Conservation (phyloP, 192 early-diverging fungal genomes). For the Podochytrium sp. region DNA sequence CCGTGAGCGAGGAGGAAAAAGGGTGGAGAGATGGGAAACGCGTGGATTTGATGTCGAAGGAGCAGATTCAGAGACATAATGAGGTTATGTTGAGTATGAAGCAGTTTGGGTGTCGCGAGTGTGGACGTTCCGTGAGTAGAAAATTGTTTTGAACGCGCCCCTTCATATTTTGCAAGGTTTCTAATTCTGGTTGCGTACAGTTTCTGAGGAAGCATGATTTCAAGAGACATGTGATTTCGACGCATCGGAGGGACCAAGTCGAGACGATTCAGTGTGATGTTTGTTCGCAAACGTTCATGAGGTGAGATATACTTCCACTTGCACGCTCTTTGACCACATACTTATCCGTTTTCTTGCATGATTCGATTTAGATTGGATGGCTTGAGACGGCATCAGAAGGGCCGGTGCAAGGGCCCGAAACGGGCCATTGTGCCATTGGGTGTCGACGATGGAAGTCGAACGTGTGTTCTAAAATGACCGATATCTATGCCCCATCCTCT, state of each 20-base stretch:
- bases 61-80: background rate
- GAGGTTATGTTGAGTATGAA: background rate
- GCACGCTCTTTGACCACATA: background rate
- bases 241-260: background rate
- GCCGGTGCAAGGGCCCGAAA: conserved; percentile 34
- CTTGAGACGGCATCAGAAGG: background rate
- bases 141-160: too few species aligned
- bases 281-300: background rate
- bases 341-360: background rate
- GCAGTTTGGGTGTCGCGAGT: too few species aligned
- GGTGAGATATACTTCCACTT: too few species aligned
- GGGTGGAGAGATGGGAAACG: background rate
- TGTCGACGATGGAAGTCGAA: too few species aligned
- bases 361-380: background rate
- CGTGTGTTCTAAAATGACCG: too few species aligned
- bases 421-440: too few species aligned
- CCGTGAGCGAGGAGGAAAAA: background rate
- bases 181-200: too few species aligned
- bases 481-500: too few species aligned
- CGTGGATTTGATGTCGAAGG: background rate
- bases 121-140: too few species aligned
- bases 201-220: conserved; percentile 1
- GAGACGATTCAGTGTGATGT: background rate
- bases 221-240: background rate
- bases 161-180: too few species aligned